Conservation (phyloP, 2,329 filamentous ascomycete genomes). For the Rosellinia necatrix region DNA sequence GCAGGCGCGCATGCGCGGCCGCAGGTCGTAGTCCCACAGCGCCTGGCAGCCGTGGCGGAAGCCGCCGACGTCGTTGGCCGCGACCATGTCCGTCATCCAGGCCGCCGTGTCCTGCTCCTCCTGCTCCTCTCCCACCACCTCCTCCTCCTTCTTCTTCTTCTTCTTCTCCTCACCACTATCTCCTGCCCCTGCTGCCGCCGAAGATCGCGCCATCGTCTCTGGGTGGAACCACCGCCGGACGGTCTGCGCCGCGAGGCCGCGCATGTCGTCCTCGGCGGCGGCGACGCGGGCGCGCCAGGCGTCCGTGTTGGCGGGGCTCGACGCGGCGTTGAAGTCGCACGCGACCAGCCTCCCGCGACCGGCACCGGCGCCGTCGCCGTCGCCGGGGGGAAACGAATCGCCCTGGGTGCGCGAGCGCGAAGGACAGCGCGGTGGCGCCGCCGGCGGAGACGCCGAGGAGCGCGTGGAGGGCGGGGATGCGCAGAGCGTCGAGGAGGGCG, state of each 20-base stretch:
- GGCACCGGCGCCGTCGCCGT: too few species aligned
- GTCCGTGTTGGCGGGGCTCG: slow-evolving; percentile 73
- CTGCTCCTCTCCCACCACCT: slow-evolving; percentile 47
- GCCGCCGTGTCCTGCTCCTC: slow-evolving; percentile 53
- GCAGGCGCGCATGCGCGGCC: slow-evolving; percentile 57
- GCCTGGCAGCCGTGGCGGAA: slow-evolving; percentile 72
- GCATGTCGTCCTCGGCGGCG: slow-evolving; percentile 64
- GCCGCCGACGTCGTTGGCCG: slow-evolving; percentile 69
- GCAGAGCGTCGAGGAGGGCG: slow-evolving; percentile 68
- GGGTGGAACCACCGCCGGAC: slow-evolving; percentile 81
- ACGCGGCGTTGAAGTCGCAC: slow-evolving; percentile 77
- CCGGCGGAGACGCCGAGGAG: slow-evolving; percentile 81
- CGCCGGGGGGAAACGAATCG: too few species aligned
- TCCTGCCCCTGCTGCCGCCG: too few species aligned
- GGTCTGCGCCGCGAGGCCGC: slow-evolving; percentile 70
- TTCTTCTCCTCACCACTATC: too few species aligned
- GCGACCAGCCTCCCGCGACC: slow-evolving; percentile 84
- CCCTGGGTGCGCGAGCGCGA: slow-evolving; percentile 77
- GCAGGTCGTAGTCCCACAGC: slow-evolving; percentile 73
- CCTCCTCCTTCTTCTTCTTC: slow-evolving; percentile 52
- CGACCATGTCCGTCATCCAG: slow-evolving; percentile 71
- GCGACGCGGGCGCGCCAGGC: slow-evolving; percentile 80
- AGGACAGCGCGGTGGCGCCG: slow-evolving; percentile 76
- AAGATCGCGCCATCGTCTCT: slow-evolving; percentile 45
- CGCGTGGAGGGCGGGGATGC: slow-evolving; percentile 67